Base-by-base conservation (phyloP, 257 asterid genomes). In the Catharanthus roseus region DNA sequence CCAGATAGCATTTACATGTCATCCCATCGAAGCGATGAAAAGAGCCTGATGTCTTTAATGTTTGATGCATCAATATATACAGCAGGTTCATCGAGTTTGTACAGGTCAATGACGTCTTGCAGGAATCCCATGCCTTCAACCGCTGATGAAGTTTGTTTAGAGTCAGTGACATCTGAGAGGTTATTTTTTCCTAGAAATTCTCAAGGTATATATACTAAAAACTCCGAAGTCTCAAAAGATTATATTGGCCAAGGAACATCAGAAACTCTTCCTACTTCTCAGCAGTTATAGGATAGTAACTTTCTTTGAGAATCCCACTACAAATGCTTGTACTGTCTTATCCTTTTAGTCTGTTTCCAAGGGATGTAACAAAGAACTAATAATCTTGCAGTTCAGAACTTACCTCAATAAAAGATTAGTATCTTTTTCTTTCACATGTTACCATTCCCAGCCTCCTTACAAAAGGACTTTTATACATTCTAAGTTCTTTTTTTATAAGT, bases 121-220 rank as follows among this genome's bases (percentile, higher is more conserved):
- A 51, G 47, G 71, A 72, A 42, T 56, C 54, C 53, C 1, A 51
- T 72, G 72, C 47, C 66, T 29, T 21, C 74, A 61, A 21, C 74
- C 13, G 67, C 77, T 39, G 69, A 79, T 51, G 49, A 54, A 33
- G 34, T 72, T 66, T 39, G 38, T 72, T 44, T 64, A 9, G 47
- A 58, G 3, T 26, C 76, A 36, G 73, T 70, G 9, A 54, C 65
- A 49, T 63, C 82, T 3, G 72, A 79, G 64, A 71, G 78, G 72
- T 49, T 70, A 38, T 76, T 65, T 61, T 12, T 69, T 71, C 79
- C 79, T 56, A 69, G 74, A 38, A 71, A 75, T 69, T 82, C 82
- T 29, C 84, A 75, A 50, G 76, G 74, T 13, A 64, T 72, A 42
- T 68, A 69, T 53, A 38, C 28, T 29, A 78, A 51, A 49, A 54